These are phyloP conservation scores for Dactylonectria macrodidyma DNA, from an alignment of 2,329 filamentous ascomycete species.

Conservation along the genomic window DNA sequence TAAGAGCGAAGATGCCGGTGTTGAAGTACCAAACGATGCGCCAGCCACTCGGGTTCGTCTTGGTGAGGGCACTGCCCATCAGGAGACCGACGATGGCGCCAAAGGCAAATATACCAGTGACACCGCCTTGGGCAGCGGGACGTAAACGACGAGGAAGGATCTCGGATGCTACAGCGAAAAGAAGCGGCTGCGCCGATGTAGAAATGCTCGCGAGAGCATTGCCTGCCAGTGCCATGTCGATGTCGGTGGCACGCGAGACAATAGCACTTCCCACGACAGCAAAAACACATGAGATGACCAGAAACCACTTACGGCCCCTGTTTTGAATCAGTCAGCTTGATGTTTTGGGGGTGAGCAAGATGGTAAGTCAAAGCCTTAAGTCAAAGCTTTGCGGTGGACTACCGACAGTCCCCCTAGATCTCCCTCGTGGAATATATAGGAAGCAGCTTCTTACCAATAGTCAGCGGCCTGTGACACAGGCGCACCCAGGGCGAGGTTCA, in stretches of 20 bases:
- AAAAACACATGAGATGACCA: background rate
- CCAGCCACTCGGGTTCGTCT: background rate
- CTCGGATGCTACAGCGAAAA: background rate
- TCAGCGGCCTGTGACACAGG: background rate
- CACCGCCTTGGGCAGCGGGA: background rate
- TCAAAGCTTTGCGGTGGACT: no score
- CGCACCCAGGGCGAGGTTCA: background rate
- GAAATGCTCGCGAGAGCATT: background rate
- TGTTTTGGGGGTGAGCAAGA: no score
- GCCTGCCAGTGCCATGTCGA: background rate
- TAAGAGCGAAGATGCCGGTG: background rate
- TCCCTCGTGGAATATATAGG: no score
- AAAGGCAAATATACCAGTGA: background rate
- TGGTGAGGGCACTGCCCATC: background rate
- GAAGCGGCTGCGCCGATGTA: background rate
- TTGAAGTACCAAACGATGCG: background rate
- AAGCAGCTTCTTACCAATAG: background rate
- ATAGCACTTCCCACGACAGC: background rate
- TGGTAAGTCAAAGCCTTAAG: no score
- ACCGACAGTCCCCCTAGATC: no score
- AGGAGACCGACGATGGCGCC: background rate
- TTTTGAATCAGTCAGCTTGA: no score
- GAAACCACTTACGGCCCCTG: background rate
- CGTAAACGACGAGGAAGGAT: background rate
- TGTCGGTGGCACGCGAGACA: background rate